Evolutionary conservation across 192 early-diverging fungal species (phyloP).

Genomic region (Paraglomus occultum): DNA sequence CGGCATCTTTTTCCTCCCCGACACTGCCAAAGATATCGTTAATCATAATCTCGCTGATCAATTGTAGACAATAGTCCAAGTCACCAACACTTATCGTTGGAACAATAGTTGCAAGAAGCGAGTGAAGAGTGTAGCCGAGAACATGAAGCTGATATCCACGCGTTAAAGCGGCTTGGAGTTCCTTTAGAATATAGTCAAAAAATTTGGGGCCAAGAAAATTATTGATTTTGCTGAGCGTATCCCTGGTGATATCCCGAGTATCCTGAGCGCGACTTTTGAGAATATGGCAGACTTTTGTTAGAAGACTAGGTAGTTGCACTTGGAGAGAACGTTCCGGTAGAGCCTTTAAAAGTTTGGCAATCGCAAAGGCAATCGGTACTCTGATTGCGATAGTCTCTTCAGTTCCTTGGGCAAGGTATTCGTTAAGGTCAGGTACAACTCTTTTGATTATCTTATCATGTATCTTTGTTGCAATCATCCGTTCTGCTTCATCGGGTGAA

Average conservation of each 20-base stretch:
- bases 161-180: constrained; percentile 71
- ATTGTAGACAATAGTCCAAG: constrained; percentile 76
- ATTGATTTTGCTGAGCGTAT: constrained; percentile 84
- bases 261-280: constrained; percentile 80
- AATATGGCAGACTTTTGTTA: constrained; percentile 86
- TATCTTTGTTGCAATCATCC: constrained; percentile 43
- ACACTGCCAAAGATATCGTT: constrained; percentile 93
- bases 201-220: constrained; percentile 79
- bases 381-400: constrained; percentile 77
- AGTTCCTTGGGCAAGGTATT: constrained; percentile 65
- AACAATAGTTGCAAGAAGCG: constrained; percentile 70
- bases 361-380: constrained; percentile 83
- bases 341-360: constrained; percentile 77
- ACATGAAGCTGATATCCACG: constrained; percentile 93
- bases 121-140: constrained; percentile 89
- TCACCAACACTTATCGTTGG: constrained; percentile 60
- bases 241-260: constrained; percentile 80
- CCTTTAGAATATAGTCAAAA: constrained; percentile 87
- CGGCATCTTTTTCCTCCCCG: constrained; percentile 85
- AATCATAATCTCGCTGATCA: constrained; percentile 69
- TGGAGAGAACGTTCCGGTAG: constrained; percentile 74
- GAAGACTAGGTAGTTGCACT: constrained; percentile 80
- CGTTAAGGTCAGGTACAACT: constrained; percentile 82
- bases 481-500: constrained; percentile 35
- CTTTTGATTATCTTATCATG: constrained; percentile 72